Percentiles rank a stretch among this genome's conserved stretches.
Evolutionary conservation across 2,329 filamentous ascomycete species (phyloP).

Genomic region (Penicillium griseofulvum): DNA sequence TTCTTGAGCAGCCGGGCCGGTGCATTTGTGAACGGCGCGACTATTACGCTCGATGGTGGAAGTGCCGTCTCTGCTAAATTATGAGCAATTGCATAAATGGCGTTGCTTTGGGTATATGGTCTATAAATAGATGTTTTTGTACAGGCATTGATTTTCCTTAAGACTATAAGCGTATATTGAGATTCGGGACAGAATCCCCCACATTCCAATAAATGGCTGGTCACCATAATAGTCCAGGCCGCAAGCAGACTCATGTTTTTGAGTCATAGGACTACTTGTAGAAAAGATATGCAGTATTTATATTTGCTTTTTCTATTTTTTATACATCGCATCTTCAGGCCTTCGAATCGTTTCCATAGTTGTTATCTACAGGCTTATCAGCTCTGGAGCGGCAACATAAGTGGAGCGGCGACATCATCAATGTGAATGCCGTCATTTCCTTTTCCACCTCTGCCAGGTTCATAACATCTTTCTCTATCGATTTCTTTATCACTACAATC

Average conservation of each 20-base stretch:
- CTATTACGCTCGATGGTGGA: slow-evolving; percentile 62
- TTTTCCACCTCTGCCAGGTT: slow-evolving; percentile 5
- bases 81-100: slow-evolving; percentile 20
- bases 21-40: slow-evolving; percentile 63
- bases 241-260: background rate
- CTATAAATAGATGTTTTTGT: background rate
- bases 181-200: background rate
- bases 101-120: background rate
- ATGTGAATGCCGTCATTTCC: slow-evolving; percentile 20
- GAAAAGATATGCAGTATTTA: background rate
- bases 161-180: background rate
- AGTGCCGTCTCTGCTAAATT: slow-evolving; percentile 42
- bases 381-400: slow-evolving; percentile 10
- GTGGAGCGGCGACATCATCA: slow-evolving; percentile 29
- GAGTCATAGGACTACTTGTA: background rate
- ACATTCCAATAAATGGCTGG: slow-evolving; percentile 7
- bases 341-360: background rate
- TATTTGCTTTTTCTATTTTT: background rate
- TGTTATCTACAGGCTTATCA: slow-evolving; percentile 19
- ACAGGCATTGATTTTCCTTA: background rate
- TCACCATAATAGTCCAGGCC: background rate
- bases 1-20: slow-evolving; percentile 68
- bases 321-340: background rate
- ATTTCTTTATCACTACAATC: background rate
- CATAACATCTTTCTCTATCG: background rate